Evolutionary conservation across 2,329 filamentous ascomycete genomes (phyloP), one percentile per base, ranked within the genome.

Genomic region (Beauveria sp.): DNA sequence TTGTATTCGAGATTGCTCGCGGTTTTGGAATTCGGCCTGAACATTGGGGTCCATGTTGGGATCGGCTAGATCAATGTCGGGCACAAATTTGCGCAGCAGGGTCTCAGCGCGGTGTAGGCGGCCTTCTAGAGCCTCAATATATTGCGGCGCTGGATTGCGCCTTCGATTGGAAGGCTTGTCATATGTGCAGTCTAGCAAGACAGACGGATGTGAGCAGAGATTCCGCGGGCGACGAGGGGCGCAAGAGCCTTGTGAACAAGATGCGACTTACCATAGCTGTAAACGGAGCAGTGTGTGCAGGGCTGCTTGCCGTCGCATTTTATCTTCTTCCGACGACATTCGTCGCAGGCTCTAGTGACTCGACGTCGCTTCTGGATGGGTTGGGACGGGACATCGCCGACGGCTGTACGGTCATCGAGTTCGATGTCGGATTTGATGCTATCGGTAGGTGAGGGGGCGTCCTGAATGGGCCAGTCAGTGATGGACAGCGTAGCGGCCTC

Each of bases 251-350:
- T 43, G 20, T 8, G 43, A 14, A 26, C 30, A 30, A 56, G 56
- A 41, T 50, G 64, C n/a, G 50, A 68, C 82, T 71, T 82, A 97
- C 94, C 93, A 79, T 99, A 99, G 72, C 92, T 97, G 75, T 99
- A 99, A 55, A 97, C 92, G 12, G 92, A 96, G 74, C 94, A 99
- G 75, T 97, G 94, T 0, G 92, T 97, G 75, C 90, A 94, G 10
- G 90, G 90, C 71, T 92, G 89, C 73, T 92, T 91, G 67, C 89
- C 90, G 72, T 92, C 89, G 68, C 89, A 93, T 72, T 92, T 93
- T 70, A 93, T 93, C 75, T 93, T 93, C 73, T 93, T 93, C 66
- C 89, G 83, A 61, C 90, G 83, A 71, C 90, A 93, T 73, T 92
- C 88, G 68, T 92, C 90, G 74, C 90, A 93, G 46, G 90, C 90